Evolutionary conservation across 306 rosid genomes (phyloP), one percentile per base, ranked within the genome.

Genomic region (Ochetophila trinervis): DNA sequence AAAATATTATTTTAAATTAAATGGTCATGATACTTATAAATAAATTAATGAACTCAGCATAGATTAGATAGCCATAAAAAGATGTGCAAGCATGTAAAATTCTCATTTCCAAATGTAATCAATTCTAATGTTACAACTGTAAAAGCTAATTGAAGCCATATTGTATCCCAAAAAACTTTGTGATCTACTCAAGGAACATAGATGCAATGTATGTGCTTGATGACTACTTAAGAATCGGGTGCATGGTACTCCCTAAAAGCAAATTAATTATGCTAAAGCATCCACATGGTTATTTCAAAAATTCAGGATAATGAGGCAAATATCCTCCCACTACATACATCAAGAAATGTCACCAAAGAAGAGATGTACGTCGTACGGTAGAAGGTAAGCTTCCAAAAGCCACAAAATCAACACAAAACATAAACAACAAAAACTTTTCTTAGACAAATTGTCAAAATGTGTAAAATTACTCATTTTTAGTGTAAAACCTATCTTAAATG

Each of bases 41-140:
- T 58, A 36, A 36, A 36, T 5, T 36, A 36, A 36, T 36, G 42
- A 36, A 48, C 21, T 53, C n/a, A 16, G 27, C 32, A 19, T 20
- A 54, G 74, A 69, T 59, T 44, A 68, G 52, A 8, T 24, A 59
- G 62, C 62, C 21, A 72, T 15, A 34, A 53, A 75, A 69, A 56
- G 22, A 40, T 54, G 24, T 49, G 66, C 63, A 47, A 20, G 34
- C 67, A 35, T 61, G 67, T 69, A 48, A 40, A n/a, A 75, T 37
- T 62, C 49, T 32, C 10, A 63, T 19, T 63, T 47, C 23, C 4
- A 30, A 48, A 18, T 36, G 52, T 45, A 16, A 57, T 48, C 37
- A 24, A 66, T 60, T 37, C 22, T 18, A 21, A 60, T 37, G 30
- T 12, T 32, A 53, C 58, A 61, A 48, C 79, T 48, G 66, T 68